Conservation (phyloP, 75 land plant genomes). For the Pinus taeda region DNA sequence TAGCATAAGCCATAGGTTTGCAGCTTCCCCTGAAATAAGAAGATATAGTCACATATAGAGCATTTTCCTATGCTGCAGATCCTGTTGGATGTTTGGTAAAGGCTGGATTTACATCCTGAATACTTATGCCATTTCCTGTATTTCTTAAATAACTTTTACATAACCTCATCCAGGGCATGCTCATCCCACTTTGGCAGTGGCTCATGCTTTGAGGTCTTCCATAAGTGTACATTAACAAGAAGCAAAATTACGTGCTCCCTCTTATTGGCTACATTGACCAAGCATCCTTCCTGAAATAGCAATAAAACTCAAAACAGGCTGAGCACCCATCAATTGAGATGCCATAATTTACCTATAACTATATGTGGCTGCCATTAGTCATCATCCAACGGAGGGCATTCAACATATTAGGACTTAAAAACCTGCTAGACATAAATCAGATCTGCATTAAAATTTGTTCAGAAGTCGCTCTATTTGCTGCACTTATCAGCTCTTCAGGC, state of each 20-base stretch:
- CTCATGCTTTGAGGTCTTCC: constrained; percentile 72
- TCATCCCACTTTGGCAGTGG: constrained; percentile 69
- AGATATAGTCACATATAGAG: constrained; percentile 89
- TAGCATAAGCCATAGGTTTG: constrained; percentile 96
- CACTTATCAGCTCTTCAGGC: too few species aligned
- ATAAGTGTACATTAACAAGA: constrained; percentile 92
- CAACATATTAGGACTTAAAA: too few species aligned
- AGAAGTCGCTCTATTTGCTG: too few species aligned
- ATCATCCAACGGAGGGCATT: too few species aligned
- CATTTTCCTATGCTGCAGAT: constrained; percentile 80
- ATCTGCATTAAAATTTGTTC: too few species aligned
- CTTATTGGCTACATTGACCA: constrained; percentile 90
- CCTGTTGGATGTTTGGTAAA: constrained; percentile 83
- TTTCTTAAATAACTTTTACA: constrained; percentile 62
- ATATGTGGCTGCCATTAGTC: too few species aligned
- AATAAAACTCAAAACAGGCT: too few species aligned
- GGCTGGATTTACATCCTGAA: constrained; percentile 42
- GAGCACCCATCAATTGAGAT: too few species aligned
- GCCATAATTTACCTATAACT: too few species aligned
- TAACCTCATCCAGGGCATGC: constrained; percentile 49
- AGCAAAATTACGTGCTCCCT: constrained; percentile 95
- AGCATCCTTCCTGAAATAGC: too few species aligned
- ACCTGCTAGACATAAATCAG: too few species aligned
- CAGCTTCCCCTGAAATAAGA: constrained; percentile 98
- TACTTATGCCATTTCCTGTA: constrained; percentile 74